Evolutionary conservation across 176 grass and related monocot genomes (phyloP).

Genomic region (Aechmea fasciata): DNA sequence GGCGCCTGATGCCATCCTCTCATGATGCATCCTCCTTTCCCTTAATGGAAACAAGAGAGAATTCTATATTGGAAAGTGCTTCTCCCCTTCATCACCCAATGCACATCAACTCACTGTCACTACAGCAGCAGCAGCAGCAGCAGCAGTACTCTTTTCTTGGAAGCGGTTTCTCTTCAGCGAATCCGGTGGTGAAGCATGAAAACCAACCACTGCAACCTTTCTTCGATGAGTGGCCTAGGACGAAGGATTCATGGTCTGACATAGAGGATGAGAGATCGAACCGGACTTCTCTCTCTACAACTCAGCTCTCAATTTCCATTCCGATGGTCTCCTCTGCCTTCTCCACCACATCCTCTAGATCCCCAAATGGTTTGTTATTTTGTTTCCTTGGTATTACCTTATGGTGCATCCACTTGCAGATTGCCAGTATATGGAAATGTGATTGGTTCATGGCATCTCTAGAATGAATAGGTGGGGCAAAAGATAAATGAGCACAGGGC

Average conservation of each 20-base stretch:
- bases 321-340: constrained; percentile 63
- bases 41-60: background rate
- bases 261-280: constrained; percentile 67
- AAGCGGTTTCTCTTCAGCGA: constrained; percentile 26
- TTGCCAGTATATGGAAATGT: too few relatives aligned
- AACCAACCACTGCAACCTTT: constrained; percentile 86
- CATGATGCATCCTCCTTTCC: constrained; percentile 1
- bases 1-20: constrained; percentile 10
- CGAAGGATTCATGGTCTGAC: constrained; percentile 73
- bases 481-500: too few relatives aligned
- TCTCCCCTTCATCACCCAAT: background rate
- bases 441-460: too few relatives aligned
- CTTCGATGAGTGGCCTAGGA: constrained; percentile 89
- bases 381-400: too few relatives aligned
- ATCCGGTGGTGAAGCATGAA: constrained; percentile 49
- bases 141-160: constrained; percentile 38
- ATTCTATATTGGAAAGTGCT: background rate
- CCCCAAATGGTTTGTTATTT: constrained; percentile 11
- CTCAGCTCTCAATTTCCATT: constrained; percentile 92
- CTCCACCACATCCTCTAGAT: constrained; percentile 20
- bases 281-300: constrained; percentile 71
- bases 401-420: too few relatives aligned
- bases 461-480: too few relatives aligned
- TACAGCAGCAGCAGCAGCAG: constrained; percentile 9
- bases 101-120: background rate